Evolutionary conservation across 352 stramenopile genomes (phyloP).

Genomic region (Globisporangium irregulare): DNA sequence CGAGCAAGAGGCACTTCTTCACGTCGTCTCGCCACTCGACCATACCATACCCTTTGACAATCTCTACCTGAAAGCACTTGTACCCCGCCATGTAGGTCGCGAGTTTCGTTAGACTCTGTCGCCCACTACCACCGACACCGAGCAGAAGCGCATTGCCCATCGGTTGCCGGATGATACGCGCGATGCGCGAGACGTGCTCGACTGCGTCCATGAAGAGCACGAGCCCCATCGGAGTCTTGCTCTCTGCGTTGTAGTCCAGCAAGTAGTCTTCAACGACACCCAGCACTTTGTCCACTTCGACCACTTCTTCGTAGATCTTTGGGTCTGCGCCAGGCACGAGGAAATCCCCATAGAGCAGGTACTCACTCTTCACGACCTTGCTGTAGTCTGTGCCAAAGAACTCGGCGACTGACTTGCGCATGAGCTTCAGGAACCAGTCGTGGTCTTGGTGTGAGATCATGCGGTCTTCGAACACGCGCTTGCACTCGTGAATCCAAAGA

Average conservation of each 20-base stretch:
- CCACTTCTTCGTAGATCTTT: slow-evolving; percentile 87
- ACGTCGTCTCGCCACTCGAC: slow-evolving; percentile 93
- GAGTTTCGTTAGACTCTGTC: slow-evolving; percentile 91
- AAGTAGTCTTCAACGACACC: slow-evolving; percentile 88
- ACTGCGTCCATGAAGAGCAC: slow-evolving; percentile 88
- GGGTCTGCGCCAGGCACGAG: slow-evolving; percentile 78
- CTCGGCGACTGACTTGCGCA: slow-evolving; percentile 60
- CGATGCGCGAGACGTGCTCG: slow-evolving; percentile 83
- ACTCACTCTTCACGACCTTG: slow-evolving; percentile 72
- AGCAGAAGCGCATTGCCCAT: slow-evolving; percentile 90
- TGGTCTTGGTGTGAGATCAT: slow-evolving; percentile 91
- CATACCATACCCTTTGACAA: slow-evolving; percentile 93
- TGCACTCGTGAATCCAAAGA: slow-evolving; percentile 92
- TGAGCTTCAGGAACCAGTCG: slow-evolving; percentile 84
- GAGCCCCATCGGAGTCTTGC: slow-evolving; percentile 89
- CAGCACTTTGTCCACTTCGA: slow-evolving; percentile 82
- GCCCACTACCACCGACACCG: slow-evolving; percentile 90
- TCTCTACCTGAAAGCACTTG: slow-evolving; percentile 94
- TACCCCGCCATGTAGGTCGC: slow-evolving; percentile 93
- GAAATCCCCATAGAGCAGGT: slow-evolving; percentile 80
- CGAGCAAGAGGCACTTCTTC: slow-evolving; percentile 88
- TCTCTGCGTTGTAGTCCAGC: slow-evolving; percentile 90
- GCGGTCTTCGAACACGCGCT: slow-evolving; percentile 93
- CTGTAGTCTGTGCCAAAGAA: slow-evolving; percentile 83
- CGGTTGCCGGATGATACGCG: slow-evolving; percentile 76